Evolutionary conservation across 306 rosid species (phyloP), one percentile per base, ranked within the genome.

Genomic region (Potentilla sterilis): DNA sequence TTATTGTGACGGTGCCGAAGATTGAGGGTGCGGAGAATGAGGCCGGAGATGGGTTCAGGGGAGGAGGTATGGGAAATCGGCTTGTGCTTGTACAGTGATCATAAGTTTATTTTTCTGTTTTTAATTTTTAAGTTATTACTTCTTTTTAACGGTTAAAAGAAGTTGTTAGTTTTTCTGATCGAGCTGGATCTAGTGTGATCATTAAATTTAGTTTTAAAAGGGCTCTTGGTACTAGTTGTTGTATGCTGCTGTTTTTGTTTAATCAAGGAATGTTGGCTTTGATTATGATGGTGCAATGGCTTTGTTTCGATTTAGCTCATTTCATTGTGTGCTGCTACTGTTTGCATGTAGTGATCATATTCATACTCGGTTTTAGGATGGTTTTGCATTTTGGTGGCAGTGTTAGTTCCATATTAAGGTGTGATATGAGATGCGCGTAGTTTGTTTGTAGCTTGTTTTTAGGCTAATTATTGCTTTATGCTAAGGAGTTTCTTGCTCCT

Each of bases 1-100:
- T 96, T 42, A 83, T 96, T 12, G 99, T 96, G 54, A 96, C 96
- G 32, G 98, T 96, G 84, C 99, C 99, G 0, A 92, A 96, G 79
- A 89, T 82, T 1, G 84, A 76, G 6, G 92, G 62, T 12, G 52
- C 65, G 78, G 80, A 34, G 85, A 80, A 69, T 59, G 42, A 81
- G 2, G 80, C 42, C 15, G 85, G 71, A 9, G 81, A 61, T 28
- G 87, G 67, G 49, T 83, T 89, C 75, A 66, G 85, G 55, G 88
- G 86, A 81, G 96, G 87, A 81, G 96, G 87, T 69, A 84, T 91
- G 88, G 88, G 89, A 65, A 88, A 89, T 82, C 87, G 92, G 72
- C 96, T 92, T 58, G 99, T 96, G 81, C 91, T 96, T 90, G 99
- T 96, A 90, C 97, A 92, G 87, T 90, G 28, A 54, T 54, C 77